These are phyloP conservation scores for Entomortierella chlamydospora DNA, from an alignment of 192 early-diverging fungal genomes.

Conservation along the genomic window DNA sequence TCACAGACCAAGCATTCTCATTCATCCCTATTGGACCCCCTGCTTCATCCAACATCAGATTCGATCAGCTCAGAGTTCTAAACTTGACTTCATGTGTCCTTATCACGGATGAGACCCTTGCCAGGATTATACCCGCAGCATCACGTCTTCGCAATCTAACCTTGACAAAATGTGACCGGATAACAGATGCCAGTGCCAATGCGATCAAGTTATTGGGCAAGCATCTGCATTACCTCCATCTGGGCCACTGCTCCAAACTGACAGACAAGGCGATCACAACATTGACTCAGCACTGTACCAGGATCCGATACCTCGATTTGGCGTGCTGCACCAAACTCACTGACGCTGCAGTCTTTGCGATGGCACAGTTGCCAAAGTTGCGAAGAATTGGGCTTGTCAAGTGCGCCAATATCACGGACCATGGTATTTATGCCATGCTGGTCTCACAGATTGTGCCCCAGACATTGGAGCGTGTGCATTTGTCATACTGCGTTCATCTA, in stretches of 20 bases:
- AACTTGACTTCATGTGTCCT: slow-evolving; percentile 60
- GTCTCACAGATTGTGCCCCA: slow-evolving; percentile 54
- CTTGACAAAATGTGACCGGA: slow-evolving; percentile 65
- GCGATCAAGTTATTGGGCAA: slow-evolving; percentile 62
- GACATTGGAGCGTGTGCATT: slow-evolving; percentile 66
- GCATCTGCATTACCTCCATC: slow-evolving; percentile 68
- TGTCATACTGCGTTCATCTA: slow-evolving; percentile 67
- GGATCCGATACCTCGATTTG: slow-evolving; percentile 68
- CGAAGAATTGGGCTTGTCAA: slow-evolving; percentile 71
- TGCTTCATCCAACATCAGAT: slow-evolving; percentile 28
- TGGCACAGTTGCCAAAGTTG: slow-evolving; percentile 64
- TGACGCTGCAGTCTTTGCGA: slow-evolving; percentile 61
- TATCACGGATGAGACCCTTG: slow-evolving; percentile 62
- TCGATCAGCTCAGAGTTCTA: slow-evolving; percentile 65
- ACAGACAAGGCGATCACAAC: slow-evolving; percentile 64
- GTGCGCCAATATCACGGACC: slow-evolving; percentile 68
- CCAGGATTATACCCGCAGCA: slow-evolving; percentile 59
- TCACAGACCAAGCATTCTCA: slow-evolving; percentile 56
- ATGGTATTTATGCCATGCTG: slow-evolving; percentile 61
- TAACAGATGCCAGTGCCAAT: slow-evolving; percentile 63
- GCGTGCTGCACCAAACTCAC: slow-evolving; percentile 67
- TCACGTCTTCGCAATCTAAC: slow-evolving; percentile 66
- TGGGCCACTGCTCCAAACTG: slow-evolving; percentile 66
- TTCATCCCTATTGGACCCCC: slow-evolving; percentile 16
- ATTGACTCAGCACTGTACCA: slow-evolving; percentile 59